phyloP scores from a whole-genome alignment of 2,329 filamentous ascomycete species.

The Aspergillus udagawae region DNA sequence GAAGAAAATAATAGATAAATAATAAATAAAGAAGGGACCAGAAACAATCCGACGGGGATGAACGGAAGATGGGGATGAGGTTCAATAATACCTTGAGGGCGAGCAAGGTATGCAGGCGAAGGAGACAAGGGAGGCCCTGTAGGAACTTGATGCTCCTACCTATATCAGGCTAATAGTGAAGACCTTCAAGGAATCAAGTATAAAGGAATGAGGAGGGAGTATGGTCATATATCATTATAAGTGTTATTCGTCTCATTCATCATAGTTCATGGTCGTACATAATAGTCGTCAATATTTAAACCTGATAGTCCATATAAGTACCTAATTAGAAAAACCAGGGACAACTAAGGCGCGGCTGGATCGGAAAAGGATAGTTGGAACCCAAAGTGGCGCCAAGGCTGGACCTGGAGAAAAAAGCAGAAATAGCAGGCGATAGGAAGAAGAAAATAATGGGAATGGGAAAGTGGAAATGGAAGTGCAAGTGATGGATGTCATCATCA shows the following conservation, averaged over 20 bases:
- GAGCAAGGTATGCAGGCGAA: neutral
- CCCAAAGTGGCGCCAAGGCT: constrained; percentile 7
- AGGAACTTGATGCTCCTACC: neutral
- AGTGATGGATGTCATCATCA: neutral
- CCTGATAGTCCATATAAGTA: neutral
- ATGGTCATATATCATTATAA: neutral
- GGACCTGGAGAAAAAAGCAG: constrained; percentile 1
- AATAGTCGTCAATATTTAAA: neutral
- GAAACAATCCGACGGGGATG: neutral
- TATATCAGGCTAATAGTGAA: neutral
- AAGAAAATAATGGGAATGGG: neutral
- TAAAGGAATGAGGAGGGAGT: neutral
- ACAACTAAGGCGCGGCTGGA: constrained; percentile 11
- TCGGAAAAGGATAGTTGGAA: constrained; percentile 14
- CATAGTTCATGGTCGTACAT: neutral
- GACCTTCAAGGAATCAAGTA: neutral
- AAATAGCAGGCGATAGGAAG: neutral
- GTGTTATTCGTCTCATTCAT: neutral
- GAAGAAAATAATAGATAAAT: neutral
- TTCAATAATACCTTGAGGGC: neutral
- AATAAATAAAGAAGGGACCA: neutral
- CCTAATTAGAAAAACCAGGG: constrained; percentile 2
- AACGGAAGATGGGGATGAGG: neutral
- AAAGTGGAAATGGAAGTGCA: neutral
- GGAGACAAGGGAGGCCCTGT: neutral